These are phyloP conservation scores for Cornus kousa DNA, from an alignment of 148 eudicot genomes.

Conservation along the genomic window DNA sequence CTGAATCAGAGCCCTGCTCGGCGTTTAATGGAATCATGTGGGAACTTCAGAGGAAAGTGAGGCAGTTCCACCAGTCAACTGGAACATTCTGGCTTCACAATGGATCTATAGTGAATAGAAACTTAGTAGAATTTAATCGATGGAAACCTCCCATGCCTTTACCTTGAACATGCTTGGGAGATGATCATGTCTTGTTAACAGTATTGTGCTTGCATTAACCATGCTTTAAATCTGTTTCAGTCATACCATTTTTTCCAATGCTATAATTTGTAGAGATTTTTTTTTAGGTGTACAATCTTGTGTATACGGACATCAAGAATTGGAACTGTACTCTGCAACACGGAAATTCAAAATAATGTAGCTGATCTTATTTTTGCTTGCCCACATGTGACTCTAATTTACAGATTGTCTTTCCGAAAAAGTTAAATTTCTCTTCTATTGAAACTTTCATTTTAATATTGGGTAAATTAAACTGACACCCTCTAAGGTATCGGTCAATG, in stretches of 20 bases:
- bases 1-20: conserved; percentile 77
- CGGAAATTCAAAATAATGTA: background rate
- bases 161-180: conserved; percentile 40
- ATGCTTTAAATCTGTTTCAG: background rate
- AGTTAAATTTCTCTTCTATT: too few species aligned
- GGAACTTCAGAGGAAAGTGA: conserved; percentile 89
- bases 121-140: conserved; percentile 60
- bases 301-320: background rate
- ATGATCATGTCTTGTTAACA: background rate
- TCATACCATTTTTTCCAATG: background rate
- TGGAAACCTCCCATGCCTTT: conserved; percentile 90
- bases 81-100: conserved; percentile 97
- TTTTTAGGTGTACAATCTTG: background rate
- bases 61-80: conserved; percentile 81
- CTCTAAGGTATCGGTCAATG: too few species aligned
- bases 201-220: background rate
- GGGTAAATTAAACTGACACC: too few species aligned
- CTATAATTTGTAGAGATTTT: background rate
- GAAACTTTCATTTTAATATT: too few species aligned
- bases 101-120: conserved; percentile 62
- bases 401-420: too few species aligned
- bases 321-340: background rate
- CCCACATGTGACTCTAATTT: too few species aligned
- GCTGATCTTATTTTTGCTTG: background rate
- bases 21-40: conserved; percentile 76